Base-by-base conservation (phyloP, 2,329 filamentous ascomycete species). In the Orbilia ellipsospora region DNA sequence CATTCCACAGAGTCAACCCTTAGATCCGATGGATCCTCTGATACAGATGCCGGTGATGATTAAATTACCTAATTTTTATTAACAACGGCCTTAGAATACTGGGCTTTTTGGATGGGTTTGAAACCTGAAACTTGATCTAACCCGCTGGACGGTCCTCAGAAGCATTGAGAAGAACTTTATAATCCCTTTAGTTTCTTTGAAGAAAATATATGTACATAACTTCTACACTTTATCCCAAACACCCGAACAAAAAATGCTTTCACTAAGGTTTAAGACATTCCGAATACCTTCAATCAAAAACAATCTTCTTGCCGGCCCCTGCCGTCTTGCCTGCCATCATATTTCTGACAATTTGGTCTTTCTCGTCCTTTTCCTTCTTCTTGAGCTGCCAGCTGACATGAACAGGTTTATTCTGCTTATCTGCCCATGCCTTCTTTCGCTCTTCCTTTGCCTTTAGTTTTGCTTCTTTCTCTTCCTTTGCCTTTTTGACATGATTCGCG, bases 311-410 rank as follows among this genome's bases (percentile, higher is more conserved):
- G n/a, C 79, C 78, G 50, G 68, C 61, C 1, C 63, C 69, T 8
- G 16, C n/a, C 8, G 59, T 77, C 18, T 73, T 73, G 80, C 82
- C 52, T 80, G 81, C 10, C 80, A 85, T 85, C 28, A 85, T 83
- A 45, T 85, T 86, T 36, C 79, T 84, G 56, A 87, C 83, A 84
- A 87, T 86, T 13, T 81, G 84, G 44, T 73, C 60, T 77, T 86
- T 83, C 74, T 83, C 83, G 78, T 88, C 87, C 81, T 90, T 89
- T 0, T 86, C 86, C 77, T 85, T 87, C 68, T 88, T 88, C 77
- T 86, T 86, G 5, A 83, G 82, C 75, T 83, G 80, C 89, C 89
- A 90, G 79, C 87, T 89, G 1, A 88, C 87, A 83, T 91, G 89
- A 78, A 91, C 80, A 2, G 85, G 78, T 0, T 88, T 87, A 4